Evolutionary conservation across 2,329 filamentous ascomycete genomes (phyloP), one percentile per base, ranked within the genome.

Genomic region (Fusarium denticulatum): DNA sequence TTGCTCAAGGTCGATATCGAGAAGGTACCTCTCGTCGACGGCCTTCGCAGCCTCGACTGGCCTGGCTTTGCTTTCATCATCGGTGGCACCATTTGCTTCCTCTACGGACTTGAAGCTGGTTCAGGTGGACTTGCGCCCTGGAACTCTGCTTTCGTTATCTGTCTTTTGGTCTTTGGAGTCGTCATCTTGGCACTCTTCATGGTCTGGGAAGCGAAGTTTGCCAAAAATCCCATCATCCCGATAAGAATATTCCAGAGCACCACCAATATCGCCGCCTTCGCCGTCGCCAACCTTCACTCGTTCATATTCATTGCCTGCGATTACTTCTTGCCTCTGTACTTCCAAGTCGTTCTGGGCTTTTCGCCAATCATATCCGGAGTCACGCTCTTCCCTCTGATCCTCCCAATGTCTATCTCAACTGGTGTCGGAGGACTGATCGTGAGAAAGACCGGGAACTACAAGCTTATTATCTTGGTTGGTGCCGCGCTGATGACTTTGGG

Each of bases 251-350:
- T 97, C 84, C 86, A 85, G 37, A 86, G 88, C 57, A 83, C 85
- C 36, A 92, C 89, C 13, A 95, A 94, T 79, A 79, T 92, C 28
- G 90, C 92, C 7, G 86, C 90, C 3, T 88, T 95, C 20, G 81
- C 83, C 4, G 86, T 93, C 39, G 91, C 91, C 73, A 94, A 94
- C 83, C 86, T 89, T 69, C 94, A 97, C 80, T 91, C 91, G 37
- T 88, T 92, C 73, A 90, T 92, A 67, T 96, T 95, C 84, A 94
- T 95, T 75, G 88, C 92, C 0, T 90, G 89, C 34, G 89, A 89
- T 69, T 96, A 95, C 85, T 96, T 93, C 81, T 85, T 96, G 5
- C 94, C 94, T 0, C 86, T 97, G 5, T 97, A 97, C 84, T 96
- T 95, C 81, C 94, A 96, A 80, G 88, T 91, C 50, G 90, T 93